phyloP scores from a whole-genome alignment of 441 rosid species.

The Brassica hybrid region DNA sequence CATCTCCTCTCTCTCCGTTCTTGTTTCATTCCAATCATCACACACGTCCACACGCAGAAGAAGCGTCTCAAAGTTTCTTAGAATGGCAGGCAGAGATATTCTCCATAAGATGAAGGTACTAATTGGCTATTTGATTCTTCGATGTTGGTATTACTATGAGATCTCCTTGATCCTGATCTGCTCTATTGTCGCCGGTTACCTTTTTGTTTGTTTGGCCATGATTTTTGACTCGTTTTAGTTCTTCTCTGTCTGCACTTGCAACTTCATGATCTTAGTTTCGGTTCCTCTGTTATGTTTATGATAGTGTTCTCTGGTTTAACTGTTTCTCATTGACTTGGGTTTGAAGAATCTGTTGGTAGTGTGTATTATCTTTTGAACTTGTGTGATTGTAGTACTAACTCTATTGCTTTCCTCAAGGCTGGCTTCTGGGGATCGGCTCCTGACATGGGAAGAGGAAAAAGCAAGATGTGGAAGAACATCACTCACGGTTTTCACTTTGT shows the following conservation, averaged over 20 bases:
- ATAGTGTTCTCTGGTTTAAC: not conserved
- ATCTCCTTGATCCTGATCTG: constrained; percentile 4
- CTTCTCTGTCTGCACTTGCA: not conserved
- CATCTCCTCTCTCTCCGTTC: not conserved
- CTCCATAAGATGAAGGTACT: constrained; percentile 57
- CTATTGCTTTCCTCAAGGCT: constrained; percentile 42
- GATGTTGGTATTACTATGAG: not conserved
- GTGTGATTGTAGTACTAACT: constrained; percentile 12
- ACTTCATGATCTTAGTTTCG: not conserved
- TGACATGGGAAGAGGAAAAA: constrained; percentile 72
- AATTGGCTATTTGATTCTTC: not conserved
- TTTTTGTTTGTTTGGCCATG: not conserved
- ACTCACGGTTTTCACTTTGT: constrained; percentile 66
- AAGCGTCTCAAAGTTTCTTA: not conserved
- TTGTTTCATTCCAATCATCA: constrained; percentile 17
- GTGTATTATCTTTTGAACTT: constrained; percentile 3
- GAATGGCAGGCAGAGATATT: constrained; percentile 56
- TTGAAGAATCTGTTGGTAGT: not conserved
- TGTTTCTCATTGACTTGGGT: not conserved
- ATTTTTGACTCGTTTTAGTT: not conserved
- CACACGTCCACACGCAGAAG: not conserved
- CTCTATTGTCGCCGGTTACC: not conserved
- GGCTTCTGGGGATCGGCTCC: constrained; percentile 49
- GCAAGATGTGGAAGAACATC: constrained; percentile 62
- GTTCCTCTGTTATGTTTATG: not conserved